phyloP scores from a whole-genome alignment of 2,329 filamentous ascomycete genomes.

The Blastomyces percursus region DNA sequence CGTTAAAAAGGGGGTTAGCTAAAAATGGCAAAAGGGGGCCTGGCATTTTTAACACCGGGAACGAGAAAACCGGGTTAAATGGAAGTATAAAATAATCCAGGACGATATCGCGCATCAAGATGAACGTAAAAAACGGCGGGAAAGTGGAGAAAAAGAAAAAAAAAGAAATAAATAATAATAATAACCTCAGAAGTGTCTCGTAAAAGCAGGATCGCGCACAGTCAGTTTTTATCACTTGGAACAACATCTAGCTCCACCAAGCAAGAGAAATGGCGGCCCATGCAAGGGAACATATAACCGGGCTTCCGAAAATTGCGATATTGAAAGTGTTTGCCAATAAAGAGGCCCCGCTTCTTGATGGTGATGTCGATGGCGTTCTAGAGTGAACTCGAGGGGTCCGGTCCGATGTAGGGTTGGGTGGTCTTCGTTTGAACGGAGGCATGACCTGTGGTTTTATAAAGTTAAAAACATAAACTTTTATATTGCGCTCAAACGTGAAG shows the following conservation, averaged over 20 bases:
- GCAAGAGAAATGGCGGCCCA: background rate
- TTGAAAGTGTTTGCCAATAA: background rate
- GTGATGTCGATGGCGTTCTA: background rate
- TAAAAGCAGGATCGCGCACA: background rate
- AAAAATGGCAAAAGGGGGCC: background rate
- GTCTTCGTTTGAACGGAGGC: background rate
- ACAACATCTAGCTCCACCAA: background rate
- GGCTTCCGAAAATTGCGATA: background rate
- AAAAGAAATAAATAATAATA: background rate
- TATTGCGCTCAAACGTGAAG: background rate
- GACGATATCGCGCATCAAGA: background rate
- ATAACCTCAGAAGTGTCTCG: background rate
- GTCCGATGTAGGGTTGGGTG: background rate
- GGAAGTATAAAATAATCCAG: background rate
- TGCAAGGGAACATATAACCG: background rate
- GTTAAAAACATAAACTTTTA: background rate
- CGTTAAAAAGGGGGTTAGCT: background rate
- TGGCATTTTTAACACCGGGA: background rate
- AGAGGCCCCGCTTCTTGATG: background rate
- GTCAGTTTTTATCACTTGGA: background rate
- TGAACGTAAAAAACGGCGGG: too few relatives aligned
- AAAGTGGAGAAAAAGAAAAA: background rate
- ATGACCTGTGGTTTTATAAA: background rate
- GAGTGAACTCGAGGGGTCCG: background rate
- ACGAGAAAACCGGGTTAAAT: background rate